Base-by-base conservation (phyloP, 208 protist genomes). In the Novymonas esmeraldas region DNA sequence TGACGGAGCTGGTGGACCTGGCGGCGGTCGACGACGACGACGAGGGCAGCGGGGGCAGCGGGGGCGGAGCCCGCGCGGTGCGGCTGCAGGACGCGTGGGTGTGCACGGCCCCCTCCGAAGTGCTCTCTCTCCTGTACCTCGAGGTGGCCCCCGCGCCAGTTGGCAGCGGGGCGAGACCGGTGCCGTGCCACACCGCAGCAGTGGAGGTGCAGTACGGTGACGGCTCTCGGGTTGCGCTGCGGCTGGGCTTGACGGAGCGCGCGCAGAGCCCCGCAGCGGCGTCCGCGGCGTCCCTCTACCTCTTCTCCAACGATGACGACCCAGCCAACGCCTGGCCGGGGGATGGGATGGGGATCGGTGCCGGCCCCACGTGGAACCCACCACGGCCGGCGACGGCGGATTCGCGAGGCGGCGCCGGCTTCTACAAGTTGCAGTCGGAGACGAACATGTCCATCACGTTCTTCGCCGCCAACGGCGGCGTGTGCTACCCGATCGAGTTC, bases 71-170 rank as follows among this genome's bases (percentile, higher is more conserved):
- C n/a, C n/a, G n/a, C n/a, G n/a, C n/a, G n/a, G n/a, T n/a, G n/a
- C 6, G 16, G 10, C 36, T 6, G 36, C 11, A 22, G 48, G 20
- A 52, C 2, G 10, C 62, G 13, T 45, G 16, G 22, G 18, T 63
- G 46, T 64, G 65, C 46, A n/a, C 29, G 3, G 52, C 56, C 2
- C 54, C 65, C 11, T 36, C 45, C 18, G 64, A 71, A 46, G 42
- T 44, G 16, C 65, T 71, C 10, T 71, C 65, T 1, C 65, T 71
- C 3, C 20, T 71, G 1, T 71, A 64, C 13, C 36, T 71, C 7
- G 28, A 64, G 3, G 65, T 64, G 0, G 16, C 34, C 6, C 24
- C 26, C 36, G 65, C 39, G 6, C 42, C 38, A n/a, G 46, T 20
- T 1, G 1, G 34, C 2, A 42, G 14, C 4, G 42, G 45, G 14